Conservation (phyloP, 768 basidiomycete genomes). For the Termitomyces sp. region DNA sequence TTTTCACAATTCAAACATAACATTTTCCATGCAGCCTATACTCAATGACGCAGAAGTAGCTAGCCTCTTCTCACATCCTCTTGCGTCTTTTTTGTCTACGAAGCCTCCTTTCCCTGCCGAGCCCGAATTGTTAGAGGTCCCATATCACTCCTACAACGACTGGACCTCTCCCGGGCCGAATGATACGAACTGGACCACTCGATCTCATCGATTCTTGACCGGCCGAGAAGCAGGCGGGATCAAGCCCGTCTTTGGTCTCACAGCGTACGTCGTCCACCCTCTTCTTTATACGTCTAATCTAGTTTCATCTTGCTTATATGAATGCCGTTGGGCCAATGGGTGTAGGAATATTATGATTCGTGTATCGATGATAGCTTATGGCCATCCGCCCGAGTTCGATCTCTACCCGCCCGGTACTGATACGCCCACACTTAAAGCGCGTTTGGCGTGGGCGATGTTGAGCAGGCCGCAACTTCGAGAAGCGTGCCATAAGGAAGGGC, state of each 20-base stretch:
- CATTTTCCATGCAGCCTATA: conserved; percentile 50
- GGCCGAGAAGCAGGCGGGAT: conserved; percentile 81
- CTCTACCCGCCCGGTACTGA: conserved; percentile 23
- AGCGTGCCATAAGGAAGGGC: conserved; percentile 33
- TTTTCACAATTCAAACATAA: neutral
- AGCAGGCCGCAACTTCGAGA: conserved; percentile 29
- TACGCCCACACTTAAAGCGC: conserved; percentile 26
- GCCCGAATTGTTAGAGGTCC: conserved; percentile 45
- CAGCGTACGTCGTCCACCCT: conserved; percentile 53
- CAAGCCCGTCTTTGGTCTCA: conserved; percentile 86
- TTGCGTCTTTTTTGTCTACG: conserved; percentile 63
- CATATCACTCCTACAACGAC: conserved; percentile 66
- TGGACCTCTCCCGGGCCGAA: conserved; percentile 37
- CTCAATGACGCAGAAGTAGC: conserved; percentile 77
- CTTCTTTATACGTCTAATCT: neutral
- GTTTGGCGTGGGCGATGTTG: conserved; percentile 41
- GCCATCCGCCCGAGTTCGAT: conserved; percentile 39
- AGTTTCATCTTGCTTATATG: neutral
- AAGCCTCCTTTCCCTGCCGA: conserved; percentile 53
- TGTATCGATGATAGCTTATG: conserved; percentile 40
- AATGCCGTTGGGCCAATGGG: neutral
- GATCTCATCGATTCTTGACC: conserved; percentile 79
- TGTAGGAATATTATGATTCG: conserved; percentile 40
- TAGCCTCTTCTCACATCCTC: conserved; percentile 81
- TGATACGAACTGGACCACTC: conserved; percentile 30